Conservation (phyloP, 495 filamentous ascomycete species). For the Lichenothelia convexa region DNA sequence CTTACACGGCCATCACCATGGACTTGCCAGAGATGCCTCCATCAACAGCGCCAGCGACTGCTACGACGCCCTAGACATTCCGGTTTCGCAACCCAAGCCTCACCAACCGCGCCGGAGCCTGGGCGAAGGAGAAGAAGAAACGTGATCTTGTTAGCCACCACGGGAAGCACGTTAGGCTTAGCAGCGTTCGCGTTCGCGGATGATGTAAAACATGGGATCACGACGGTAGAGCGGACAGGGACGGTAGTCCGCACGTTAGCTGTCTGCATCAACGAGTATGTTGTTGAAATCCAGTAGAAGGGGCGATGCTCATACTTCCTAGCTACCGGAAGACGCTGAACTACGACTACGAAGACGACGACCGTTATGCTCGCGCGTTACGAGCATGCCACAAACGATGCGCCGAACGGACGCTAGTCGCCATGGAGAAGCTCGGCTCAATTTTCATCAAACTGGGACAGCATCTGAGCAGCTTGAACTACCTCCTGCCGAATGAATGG, state of each 20-base stretch:
- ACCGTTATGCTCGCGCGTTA: conserved; percentile 46
- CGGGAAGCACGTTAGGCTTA: conserved; percentile 33
- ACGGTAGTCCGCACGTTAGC: conserved; percentile 61
- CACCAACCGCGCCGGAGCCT: background rate
- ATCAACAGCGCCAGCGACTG: conserved; percentile 5
- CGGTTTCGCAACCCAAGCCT: background rate
- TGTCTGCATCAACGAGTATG: conserved; percentile 82
- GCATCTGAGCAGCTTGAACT: conserved; percentile 92
- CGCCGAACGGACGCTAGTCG: conserved; percentile 66
- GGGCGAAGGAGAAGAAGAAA: conserved; percentile 4
- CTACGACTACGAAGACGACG: conserved; percentile 34
- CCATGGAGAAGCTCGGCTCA: conserved; percentile 86
- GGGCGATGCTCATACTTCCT: conserved; percentile 5
- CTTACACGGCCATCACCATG: conserved; percentile 8
- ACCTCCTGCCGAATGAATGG: conserved; percentile 87
- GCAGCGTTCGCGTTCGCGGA: conserved; percentile 51
- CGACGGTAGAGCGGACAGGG: conserved; percentile 56
- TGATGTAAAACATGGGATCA: conserved; percentile 51
- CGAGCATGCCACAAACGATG: conserved; percentile 83
- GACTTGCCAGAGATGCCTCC: conserved; percentile 13
- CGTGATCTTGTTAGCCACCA: conserved; percentile 31
- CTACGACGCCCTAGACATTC: too few species aligned
- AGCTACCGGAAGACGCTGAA: conserved; percentile 76
- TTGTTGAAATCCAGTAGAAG: conserved; percentile 1
- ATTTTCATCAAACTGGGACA: conserved; percentile 98